Base-by-base conservation (phyloP, 495 filamentous ascomycete genomes). In the Penicillium parvum region DNA sequence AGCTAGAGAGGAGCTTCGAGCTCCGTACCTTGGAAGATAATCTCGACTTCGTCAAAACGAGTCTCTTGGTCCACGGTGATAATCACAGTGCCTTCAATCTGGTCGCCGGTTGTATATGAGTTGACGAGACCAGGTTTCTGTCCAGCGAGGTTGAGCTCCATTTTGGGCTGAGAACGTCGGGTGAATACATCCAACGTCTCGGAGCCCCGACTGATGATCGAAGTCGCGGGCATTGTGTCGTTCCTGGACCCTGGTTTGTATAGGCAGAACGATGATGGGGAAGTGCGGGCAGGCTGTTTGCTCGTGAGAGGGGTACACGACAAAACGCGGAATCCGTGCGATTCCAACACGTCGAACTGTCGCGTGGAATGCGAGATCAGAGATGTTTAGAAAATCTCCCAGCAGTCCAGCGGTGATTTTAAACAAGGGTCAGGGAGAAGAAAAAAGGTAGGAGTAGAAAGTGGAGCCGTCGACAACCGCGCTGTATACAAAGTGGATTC, bases 41-140 rank as follows among this genome's bases (percentile, higher is more conserved):
- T 90, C 42, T 86, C 78, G 36, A 97, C 61, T 16, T 81, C 71
- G 47, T 95, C 87, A 62, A 98, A 96, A 30, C 74, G 70, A 5
- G 78, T 83, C 47, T 91, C 84, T 38, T 74, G 66, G 17, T 76
- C 71, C 1, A 73, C 72, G 19, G 80, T 82, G 47, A 88, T 71
- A 5, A 65, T 62, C 2, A 76, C 81, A 18, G 66, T 70, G 6
- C 84, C 82, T 37, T 78, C 63, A 35, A 85, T 77, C 19, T 62
- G 60, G 47, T 85, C 82, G 39, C 74, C 64, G 1, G 80, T 82
- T 7, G 77, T 81, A 54, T 77, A 84, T 11, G 73, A 69, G 16
- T 53, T 72, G 39, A 73, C 63, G 18, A 68, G 68, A 17, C 64
- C 58, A 4, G 58, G 48, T 12, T 39, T 52, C 32, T 71, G 68